Conservation (phyloP, 148 eudicot species). For the Rhododendron griersonianum region DNA sequence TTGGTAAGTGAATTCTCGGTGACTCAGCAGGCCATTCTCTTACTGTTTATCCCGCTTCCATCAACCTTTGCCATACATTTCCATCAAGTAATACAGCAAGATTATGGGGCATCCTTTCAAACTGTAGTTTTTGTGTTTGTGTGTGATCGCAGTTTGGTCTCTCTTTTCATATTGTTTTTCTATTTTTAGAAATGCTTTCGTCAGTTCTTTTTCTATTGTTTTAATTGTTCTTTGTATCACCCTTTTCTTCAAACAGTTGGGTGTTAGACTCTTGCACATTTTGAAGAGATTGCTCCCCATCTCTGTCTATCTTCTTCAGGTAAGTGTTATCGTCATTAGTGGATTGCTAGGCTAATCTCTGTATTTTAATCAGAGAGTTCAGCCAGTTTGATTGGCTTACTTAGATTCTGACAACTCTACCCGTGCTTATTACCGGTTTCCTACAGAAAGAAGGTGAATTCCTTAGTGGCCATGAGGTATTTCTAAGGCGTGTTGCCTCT, state of each 20-base stretch:
- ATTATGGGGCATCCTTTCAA: not conserved
- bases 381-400: not conserved
- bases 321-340: conserved; percentile 20
- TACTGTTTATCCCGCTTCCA: not conserved
- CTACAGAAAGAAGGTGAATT: conserved; percentile 90
- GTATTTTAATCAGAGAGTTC: not conserved
- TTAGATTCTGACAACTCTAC: not conserved
- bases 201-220: not conserved
- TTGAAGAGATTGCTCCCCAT: conserved; percentile 90
- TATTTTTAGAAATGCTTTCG: not conserved
- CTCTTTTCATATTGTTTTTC: not conserved
- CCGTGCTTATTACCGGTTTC: conserved; percentile 6
- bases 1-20: not conserved
- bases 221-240: not conserved
- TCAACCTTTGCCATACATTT: not conserved
- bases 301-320: conserved; percentile 90
- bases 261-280: conserved; percentile 81
- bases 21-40: not conserved
- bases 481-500: conserved; percentile 66
- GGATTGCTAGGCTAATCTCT: not conserved
- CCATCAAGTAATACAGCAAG: not conserved
- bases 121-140: not conserved
- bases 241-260: conserved; percentile 52
- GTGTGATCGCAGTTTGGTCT: not conserved
- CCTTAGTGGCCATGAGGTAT: conserved; percentile 83